Base-by-base conservation (phyloP, 1,139 yeast species). In the Kurtzmaniella quercitrusa region DNA sequence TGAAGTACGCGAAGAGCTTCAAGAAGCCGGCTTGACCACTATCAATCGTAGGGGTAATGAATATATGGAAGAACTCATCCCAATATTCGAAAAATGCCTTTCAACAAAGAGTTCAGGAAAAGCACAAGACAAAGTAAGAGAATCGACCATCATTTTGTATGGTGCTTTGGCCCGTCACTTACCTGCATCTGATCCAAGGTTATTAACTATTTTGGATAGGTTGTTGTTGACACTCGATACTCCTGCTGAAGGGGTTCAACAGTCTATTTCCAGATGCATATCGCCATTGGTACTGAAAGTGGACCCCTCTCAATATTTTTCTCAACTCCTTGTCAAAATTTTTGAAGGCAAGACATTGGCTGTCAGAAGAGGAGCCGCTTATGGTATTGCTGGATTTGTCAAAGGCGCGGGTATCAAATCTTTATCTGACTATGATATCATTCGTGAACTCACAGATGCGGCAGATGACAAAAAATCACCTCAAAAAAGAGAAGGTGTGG, bases 381-480 rank as follows among this genome's bases (percentile, higher is more conserved):
- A 87, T 65, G 98, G 98, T 63, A 77, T 93, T 53, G 87, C 98
- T 9, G 98, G 98, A 49, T 66, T 93, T 40, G 94, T 87, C 11
- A 85, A 88, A 58, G 98, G 99, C 48, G 77, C 81, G 24, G 98
- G 98, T 50, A 82, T 94, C 44, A 75, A 81, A 45, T 75, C 95
- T 0, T 67, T 93, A 44, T 75, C 89, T 3, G 84, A 85, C 41
- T 82, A 77, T 57, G 95, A 88, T 55, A 74, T 93, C 38, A 81
- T 90, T 47, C 75, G 96, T 48, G 77, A 76, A 36, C 68, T 93
- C 51, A 75, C 80, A n/a, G 93, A 85, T 43, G 96, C 96, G 16
- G 79, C 94, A 11, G 98, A 91, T 49, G 96, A 91, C 55, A 87
- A 85, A 63, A 86, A 82, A 60, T 84, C 83, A 52, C 69, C 85